Conservation (phyloP, 441 rosid species). For the Bruguiera hainesii region DNA sequence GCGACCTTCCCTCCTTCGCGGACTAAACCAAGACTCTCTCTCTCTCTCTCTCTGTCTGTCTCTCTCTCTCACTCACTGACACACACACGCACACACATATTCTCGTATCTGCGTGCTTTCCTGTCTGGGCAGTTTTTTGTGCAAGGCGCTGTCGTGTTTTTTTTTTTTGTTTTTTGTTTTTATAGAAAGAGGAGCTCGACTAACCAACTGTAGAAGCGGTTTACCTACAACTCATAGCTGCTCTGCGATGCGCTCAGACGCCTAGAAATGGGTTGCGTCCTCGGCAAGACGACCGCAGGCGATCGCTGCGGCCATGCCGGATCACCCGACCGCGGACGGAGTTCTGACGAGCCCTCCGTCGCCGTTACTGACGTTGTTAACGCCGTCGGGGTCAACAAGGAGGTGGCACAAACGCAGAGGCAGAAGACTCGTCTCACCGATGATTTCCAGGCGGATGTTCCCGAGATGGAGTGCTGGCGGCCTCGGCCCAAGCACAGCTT, state of each 20-base stretch:
- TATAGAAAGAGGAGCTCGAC: neutral
- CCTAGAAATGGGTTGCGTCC: slow-evolving; percentile 61
- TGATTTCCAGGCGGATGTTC: slow-evolving; percentile 32
- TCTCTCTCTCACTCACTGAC: neutral
- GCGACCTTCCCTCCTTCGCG: slow-evolving; percentile 30
- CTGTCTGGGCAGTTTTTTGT: neutral
- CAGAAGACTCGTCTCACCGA: slow-evolving; percentile 32
- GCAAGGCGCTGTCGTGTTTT: slow-evolving; percentile 20
- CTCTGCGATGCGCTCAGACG: slow-evolving; percentile 20
- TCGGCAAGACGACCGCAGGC: slow-evolving; percentile 33
- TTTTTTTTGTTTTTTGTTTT: neutral
- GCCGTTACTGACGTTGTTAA: slow-evolving; percentile 26
- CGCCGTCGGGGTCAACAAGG: slow-evolving; percentile 27
- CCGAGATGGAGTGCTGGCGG: slow-evolving; percentile 33
- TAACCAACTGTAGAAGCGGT: neutral
- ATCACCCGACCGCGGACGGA: slow-evolving; percentile 29
- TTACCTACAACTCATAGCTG: slow-evolving; percentile 10
- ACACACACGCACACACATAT: neutral
- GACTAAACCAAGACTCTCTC: neutral
- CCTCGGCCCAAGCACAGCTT: slow-evolving; percentile 25
- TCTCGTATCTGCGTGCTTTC: neutral
- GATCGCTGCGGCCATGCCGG: slow-evolving; percentile 25
- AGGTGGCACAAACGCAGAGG: slow-evolving; percentile 22
- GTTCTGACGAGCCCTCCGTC: slow-evolving; percentile 32
- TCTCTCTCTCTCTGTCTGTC: neutral